These are phyloP conservation scores for Colletotrichum neosansevieriae DNA, from an alignment of 2,329 filamentous ascomycete species.

Conservation along the genomic window DNA sequence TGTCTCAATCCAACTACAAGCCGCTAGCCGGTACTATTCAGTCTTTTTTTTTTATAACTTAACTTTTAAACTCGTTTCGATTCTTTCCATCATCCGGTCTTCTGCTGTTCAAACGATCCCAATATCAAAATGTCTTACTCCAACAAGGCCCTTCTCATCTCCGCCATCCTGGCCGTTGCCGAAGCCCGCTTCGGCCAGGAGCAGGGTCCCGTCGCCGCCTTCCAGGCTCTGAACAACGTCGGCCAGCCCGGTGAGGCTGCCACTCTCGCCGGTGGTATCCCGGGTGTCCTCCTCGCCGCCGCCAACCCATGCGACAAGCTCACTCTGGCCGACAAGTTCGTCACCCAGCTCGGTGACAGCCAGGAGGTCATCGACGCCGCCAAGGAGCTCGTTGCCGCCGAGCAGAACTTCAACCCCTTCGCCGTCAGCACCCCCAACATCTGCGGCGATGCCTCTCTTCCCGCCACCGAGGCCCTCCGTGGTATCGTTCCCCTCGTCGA, in stretches of 20 bases:
- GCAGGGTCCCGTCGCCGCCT: slow-evolving; percentile 66
- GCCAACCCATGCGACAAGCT: slow-evolving; percentile 78
- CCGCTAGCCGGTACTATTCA: slow-evolving; percentile 42
- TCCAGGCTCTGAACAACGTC: slow-evolving; percentile 64
- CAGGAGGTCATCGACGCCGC: slow-evolving; percentile 72
- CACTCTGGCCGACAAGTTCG: slow-evolving; percentile 72
- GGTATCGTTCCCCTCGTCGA: slow-evolving; percentile 77
- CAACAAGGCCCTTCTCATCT: slow-evolving; percentile 56
- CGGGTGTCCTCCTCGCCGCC: slow-evolving; percentile 72
- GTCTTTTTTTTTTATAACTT: slow-evolving; percentile 36
- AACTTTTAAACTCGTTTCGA: slow-evolving; percentile 22
- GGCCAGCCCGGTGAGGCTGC: slow-evolving; percentile 71
- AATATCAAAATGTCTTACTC: slow-evolving; percentile 54
- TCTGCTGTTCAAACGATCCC: slow-evolving; percentile 1
- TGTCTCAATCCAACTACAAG: slow-evolving; percentile 38
- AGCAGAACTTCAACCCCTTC: slow-evolving; percentile 81
- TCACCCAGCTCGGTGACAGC: slow-evolving; percentile 70
- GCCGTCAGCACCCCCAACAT: slow-evolving; percentile 69
- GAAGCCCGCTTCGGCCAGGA: slow-evolving; percentile 74
- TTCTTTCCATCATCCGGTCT: slow-evolving; percentile 29
- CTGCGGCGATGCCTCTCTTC: slow-evolving; percentile 73
- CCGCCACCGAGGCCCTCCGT: slow-evolving; percentile 69
- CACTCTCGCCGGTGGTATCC: slow-evolving; percentile 72
- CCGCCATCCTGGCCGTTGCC: slow-evolving; percentile 56
- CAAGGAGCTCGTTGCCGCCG: slow-evolving; percentile 72